Conservation (phyloP, 129 eudicot genomes). For the Pittosporum tobira region DNA sequence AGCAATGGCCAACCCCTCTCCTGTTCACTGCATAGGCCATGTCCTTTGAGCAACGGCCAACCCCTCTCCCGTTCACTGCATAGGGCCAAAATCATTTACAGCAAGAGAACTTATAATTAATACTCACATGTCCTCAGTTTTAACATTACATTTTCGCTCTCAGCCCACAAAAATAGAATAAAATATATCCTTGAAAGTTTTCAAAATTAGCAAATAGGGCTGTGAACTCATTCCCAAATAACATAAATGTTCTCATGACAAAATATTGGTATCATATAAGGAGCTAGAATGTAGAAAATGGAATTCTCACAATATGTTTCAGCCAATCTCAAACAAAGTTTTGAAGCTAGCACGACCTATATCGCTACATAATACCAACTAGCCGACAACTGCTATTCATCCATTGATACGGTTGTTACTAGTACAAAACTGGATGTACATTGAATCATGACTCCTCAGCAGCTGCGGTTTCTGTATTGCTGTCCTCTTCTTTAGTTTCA, state of each 20-base stretch:
- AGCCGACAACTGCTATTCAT: neutral
- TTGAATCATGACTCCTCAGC: slow-evolving; percentile 24
- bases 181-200: no score
- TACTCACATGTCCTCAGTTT: no score
- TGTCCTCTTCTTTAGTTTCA: slow-evolving; percentile 16
- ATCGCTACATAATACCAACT: neutral
- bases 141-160: no score
- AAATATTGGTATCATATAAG: neutral
- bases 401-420: neutral
- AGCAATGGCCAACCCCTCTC: no score
- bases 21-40: no score
- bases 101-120: no score
- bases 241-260: neutral
- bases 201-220: no score
- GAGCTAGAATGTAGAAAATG: neutral
- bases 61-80: no score
- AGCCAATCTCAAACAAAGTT: neutral
- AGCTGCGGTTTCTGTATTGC: slow-evolving; percentile 24
- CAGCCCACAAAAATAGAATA: no score
- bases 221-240: neutral
- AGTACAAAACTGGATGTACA: slow-evolving; percentile 14
- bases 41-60: no score
- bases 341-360: neutral
- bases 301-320: neutral
- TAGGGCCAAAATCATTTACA: no score